Percentiles rank a stretch among this genome's conserved stretches.
phyloP scores from a whole-genome alignment of 192 early-diverging fungal species.

The Dissophora ornata region DNA sequence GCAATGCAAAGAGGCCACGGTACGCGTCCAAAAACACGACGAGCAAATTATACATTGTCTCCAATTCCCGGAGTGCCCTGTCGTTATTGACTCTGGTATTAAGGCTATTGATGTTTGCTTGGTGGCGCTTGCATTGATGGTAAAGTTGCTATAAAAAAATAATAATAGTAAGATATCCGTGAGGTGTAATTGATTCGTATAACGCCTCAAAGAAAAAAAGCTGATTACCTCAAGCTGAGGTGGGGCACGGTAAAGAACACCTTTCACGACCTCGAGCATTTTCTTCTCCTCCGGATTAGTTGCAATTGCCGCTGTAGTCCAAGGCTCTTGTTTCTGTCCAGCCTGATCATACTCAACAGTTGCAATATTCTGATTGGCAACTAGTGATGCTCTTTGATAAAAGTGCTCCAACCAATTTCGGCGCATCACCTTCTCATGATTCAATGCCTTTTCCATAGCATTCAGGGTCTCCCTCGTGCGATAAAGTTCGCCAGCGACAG shows the following conservation, averaged over 20 bases:
- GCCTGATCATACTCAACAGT: slow-evolving; percentile 2
- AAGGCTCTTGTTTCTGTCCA: neutral
- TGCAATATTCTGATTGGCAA: neutral
- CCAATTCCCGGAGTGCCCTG: slow-evolving; percentile 30
- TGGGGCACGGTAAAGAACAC: slow-evolving; percentile 20
- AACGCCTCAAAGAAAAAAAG: neutral
- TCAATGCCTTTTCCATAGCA: slow-evolving; percentile 35
- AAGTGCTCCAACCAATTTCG: slow-evolving; percentile 35
- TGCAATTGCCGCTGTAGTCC: slow-evolving; percentile 5
- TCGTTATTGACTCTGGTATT: slow-evolving; percentile 31
- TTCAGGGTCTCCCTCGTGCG: slow-evolving; percentile 26
- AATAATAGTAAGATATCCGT: neutral
- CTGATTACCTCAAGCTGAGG: slow-evolving; percentile 30
- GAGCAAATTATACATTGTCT: slow-evolving; percentile 13
- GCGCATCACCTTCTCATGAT: slow-evolving; percentile 27
- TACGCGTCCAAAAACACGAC: slow-evolving; percentile 25
- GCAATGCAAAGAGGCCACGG: slow-evolving; percentile 29
- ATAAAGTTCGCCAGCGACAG: slow-evolving; percentile 45
- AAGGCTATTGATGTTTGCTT: slow-evolving; percentile 29
- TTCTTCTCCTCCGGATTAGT: slow-evolving; percentile 19
- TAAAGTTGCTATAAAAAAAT: slow-evolving; percentile 19
- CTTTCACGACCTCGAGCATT: slow-evolving; percentile 25
- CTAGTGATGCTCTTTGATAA: slow-evolving; percentile 3
- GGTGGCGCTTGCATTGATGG: slow-evolving; percentile 46
- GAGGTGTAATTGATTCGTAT: neutral